phyloP scores from a whole-genome alignment of 169 alveolate genomes.

The Ichthyophthirius multifiliis region DNA sequence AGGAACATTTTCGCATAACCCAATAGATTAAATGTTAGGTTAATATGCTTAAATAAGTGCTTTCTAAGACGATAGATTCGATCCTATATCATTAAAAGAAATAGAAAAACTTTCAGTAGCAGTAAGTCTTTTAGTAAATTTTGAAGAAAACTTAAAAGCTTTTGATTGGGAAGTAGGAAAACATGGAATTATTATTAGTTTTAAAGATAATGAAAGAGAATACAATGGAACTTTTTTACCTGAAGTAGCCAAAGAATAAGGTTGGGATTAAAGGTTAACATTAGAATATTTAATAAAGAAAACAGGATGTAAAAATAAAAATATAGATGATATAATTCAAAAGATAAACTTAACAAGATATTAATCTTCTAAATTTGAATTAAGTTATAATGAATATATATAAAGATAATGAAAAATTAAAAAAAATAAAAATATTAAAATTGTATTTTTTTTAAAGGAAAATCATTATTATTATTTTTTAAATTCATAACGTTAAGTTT shows the following conservation, averaged over 20 bases:
- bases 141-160: conserved; percentile 40
- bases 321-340: conserved; percentile 25
- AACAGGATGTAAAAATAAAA: conserved; percentile 45
- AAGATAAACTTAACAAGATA: conserved; percentile 24
- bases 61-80: conserved; percentile 47
- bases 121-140: conserved; percentile 45
- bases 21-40: conserved; percentile 36
- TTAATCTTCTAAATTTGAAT: conserved; percentile 20
- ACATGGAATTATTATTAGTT: conserved; percentile 42
- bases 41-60: conserved; percentile 45
- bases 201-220: conserved; percentile 3
- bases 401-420: too few relatives aligned
- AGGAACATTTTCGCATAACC: conserved; percentile 47
- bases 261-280: conserved; percentile 42
- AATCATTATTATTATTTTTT: too few relatives aligned
- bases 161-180: conserved; percentile 59
- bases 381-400: conserved; percentile 48
- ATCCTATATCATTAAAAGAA: conserved; percentile 42
- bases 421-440: too few relatives aligned
- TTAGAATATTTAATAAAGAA: conserved; percentile 38
- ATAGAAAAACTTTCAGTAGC: conserved; percentile 31
- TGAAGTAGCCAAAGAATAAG: conserved; percentile 53
- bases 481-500: too few relatives aligned
- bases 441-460: too few relatives aligned
- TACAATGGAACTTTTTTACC: conserved; percentile 55